These are phyloP conservation scores for Coemansia sp. DNA, from an alignment of 192 early-diverging fungal species.

Conservation along the genomic window DNA sequence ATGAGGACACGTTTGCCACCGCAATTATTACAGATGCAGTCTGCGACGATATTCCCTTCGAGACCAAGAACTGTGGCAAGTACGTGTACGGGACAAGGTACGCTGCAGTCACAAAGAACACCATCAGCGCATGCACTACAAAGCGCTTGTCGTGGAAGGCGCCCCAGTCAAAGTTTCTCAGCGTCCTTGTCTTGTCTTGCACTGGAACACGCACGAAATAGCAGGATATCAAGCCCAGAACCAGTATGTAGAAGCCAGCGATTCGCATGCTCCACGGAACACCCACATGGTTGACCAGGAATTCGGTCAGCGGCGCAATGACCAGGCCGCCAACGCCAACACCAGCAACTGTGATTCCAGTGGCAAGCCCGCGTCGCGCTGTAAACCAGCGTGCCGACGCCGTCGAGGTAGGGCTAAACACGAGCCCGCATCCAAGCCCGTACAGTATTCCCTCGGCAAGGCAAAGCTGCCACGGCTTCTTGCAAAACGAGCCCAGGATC, in stretches of 20 bases:
- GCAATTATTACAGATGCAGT: constrained; percentile 46
- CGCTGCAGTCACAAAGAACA: constrained; percentile 48
- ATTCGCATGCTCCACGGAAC: constrained; percentile 56
- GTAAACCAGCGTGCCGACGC: constrained; percentile 67
- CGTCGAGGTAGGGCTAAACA: constrained; percentile 60
- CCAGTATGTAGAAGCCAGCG: constrained; percentile 50
- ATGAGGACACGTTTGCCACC: constrained; percentile 46
- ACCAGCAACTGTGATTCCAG: constrained; percentile 66
- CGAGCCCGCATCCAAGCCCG: constrained; percentile 59
- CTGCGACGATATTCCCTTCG: constrained; percentile 29
- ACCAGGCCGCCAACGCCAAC: constrained; percentile 65
- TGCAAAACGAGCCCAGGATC: constrained; percentile 62
- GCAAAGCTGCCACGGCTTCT: constrained; percentile 66
- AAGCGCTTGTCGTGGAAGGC: constrained; percentile 37
- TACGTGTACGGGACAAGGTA: constrained; percentile 48
- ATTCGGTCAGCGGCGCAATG: constrained; percentile 58
- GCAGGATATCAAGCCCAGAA: constrained; percentile 40
- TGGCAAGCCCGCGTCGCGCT: constrained; percentile 59
- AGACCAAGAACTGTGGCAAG: constrained; percentile 42
- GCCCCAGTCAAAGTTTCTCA: constrained; percentile 38
- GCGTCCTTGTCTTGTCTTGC: constrained; percentile 24
- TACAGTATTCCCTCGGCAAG: constrained; percentile 66
- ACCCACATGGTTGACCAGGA: constrained; percentile 33
- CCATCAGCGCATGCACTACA: constrained; percentile 33
- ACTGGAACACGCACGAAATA: constrained; percentile 35